Evolutionary conservation across 139 green algal genomes (phyloP).

Genomic region (Helicosporidium sp.): DNA sequence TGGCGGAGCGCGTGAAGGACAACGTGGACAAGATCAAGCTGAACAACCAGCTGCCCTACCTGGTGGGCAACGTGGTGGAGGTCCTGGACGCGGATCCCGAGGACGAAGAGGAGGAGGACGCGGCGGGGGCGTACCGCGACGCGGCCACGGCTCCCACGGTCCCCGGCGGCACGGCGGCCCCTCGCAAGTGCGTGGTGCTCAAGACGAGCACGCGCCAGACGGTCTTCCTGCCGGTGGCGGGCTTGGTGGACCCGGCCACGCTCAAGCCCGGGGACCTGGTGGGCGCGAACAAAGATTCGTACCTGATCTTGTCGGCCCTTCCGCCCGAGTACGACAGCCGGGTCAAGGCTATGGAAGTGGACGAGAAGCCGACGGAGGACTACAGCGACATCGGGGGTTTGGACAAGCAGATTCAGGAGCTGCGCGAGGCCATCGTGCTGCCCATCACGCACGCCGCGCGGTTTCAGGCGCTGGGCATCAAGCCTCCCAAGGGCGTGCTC

Average conservation of each 20-base stretch:
- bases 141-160: constrained; percentile 58
- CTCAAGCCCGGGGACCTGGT: constrained; percentile 83
- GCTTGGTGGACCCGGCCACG: constrained; percentile 72
- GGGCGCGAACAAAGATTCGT: constrained; percentile 98
- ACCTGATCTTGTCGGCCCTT: constrained; percentile 92
- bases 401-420: constrained; percentile 92
- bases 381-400: constrained; percentile 88
- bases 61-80: constrained; percentile 96
- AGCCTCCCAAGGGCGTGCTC: constrained; percentile 81
- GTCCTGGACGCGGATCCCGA: constrained; percentile 79
- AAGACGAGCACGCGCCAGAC: constrained; percentile 95
- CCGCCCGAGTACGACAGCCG: constrained; percentile 89
- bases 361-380: constrained; percentile 97
- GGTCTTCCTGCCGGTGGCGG: constrained; percentile 93
- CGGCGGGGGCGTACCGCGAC: constrained; percentile 60
- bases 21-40: constrained; percentile 98
- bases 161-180: no score
- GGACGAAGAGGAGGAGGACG: constrained; percentile 63
- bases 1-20: constrained; percentile 65
- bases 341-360: constrained; percentile 60
- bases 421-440: constrained; percentile 93
- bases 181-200: constrained; percentile 90
- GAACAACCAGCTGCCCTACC: constrained; percentile 97
- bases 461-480: constrained; percentile 83
- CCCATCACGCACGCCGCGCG: constrained; percentile 92